Percentiles rank a stretch among this genome's conserved stretches.
Evolutionary conservation across 2,329 filamentous ascomycete species (phyloP).

Genomic region (Colletotrichum lupini): DNA sequence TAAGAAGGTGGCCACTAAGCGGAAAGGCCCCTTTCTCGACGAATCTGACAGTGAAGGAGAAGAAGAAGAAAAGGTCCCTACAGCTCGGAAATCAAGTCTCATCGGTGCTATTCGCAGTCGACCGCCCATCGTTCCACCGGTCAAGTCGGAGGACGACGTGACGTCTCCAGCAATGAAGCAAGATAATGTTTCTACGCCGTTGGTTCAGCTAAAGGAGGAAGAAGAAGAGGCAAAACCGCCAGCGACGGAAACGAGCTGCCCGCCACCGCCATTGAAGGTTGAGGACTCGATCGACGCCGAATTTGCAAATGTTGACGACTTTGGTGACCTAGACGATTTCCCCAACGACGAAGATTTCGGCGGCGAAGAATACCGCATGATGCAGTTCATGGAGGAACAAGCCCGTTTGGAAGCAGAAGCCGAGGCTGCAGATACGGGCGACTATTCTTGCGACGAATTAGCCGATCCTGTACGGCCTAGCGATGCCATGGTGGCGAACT

Average conservation of each 20-base stretch:
- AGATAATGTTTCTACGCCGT: neutral
- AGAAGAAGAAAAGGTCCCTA: constrained; percentile 41
- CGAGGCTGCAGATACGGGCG: constrained; percentile 58
- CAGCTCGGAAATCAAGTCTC: neutral
- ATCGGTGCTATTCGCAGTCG: neutral
- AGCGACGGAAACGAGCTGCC: constrained; percentile 32
- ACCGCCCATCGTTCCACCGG: neutral
- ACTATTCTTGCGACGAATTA: constrained; percentile 47
- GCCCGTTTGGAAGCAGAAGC: constrained; percentile 69
- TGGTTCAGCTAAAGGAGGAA: neutral
- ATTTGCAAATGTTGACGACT: constrained; percentile 48
- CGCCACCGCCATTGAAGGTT: constrained; percentile 41
- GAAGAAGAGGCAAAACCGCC: constrained; percentile 8
- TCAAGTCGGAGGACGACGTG: neutral
- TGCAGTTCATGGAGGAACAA: constrained; percentile 82
- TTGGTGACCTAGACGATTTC: constrained; percentile 66
- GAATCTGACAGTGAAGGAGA: constrained; percentile 72
- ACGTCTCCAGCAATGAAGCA: neutral
- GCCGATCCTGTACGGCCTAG: constrained; percentile 44
- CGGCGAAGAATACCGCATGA: constrained; percentile 74
- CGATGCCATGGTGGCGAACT: constrained; percentile 57
- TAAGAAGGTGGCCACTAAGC: constrained; percentile 39
- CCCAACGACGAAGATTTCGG: constrained; percentile 59
- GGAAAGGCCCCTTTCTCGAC: constrained; percentile 73
- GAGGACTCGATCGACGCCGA: constrained; percentile 46